These are phyloP conservation scores for Wickerhamomyces subpelliculosus DNA, from an alignment of 805 yeast genomes.

Conservation along the genomic window DNA sequence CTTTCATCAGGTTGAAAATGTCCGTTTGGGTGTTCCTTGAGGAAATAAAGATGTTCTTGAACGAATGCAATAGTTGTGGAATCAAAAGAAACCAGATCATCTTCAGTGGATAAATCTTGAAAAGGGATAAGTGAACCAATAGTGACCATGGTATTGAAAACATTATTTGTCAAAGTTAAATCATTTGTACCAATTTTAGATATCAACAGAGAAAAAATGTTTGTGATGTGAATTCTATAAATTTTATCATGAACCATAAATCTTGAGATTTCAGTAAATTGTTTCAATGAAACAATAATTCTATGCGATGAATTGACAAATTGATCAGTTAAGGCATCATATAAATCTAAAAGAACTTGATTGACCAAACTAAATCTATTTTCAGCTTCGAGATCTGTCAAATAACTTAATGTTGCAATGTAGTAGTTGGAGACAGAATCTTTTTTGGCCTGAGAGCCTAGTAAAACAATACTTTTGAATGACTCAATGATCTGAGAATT, in stretches of 20 bases:
- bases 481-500: slow-evolving; percentile 28
- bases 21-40: slow-evolving; percentile 27
- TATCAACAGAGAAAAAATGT: slow-evolving; percentile 59
- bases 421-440: slow-evolving; percentile 48
- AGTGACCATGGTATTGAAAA: slow-evolving; percentile 63
- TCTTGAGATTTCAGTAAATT: slow-evolving; percentile 58
- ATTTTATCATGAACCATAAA: slow-evolving; percentile 56
- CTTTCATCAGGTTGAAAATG: slow-evolving; percentile 36
- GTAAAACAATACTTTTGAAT: slow-evolving; percentile 46
- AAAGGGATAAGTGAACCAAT: slow-evolving; percentile 71
- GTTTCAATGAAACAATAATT: slow-evolving; percentile 62
- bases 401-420: slow-evolving; percentile 49
- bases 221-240: slow-evolving; percentile 71
- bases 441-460: slow-evolving; percentile 77
- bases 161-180: slow-evolving; percentile 58
- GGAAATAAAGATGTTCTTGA: slow-evolving; percentile 50
- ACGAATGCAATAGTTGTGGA: slow-evolving; percentile 49
- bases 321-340: slow-evolving; percentile 58
- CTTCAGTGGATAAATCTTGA: slow-evolving; percentile 39
- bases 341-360: slow-evolving; percentile 59
- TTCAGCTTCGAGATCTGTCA: slow-evolving; percentile 51
- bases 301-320: slow-evolving; percentile 75
- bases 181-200: slow-evolving; percentile 91
- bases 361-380: slow-evolving; percentile 38
- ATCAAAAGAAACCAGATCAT: slow-evolving; percentile 33